These are phyloP conservation scores for Secale cereale DNA, from an alignment of 176 grass and related monocot species.

Conservation along the genomic window DNA sequence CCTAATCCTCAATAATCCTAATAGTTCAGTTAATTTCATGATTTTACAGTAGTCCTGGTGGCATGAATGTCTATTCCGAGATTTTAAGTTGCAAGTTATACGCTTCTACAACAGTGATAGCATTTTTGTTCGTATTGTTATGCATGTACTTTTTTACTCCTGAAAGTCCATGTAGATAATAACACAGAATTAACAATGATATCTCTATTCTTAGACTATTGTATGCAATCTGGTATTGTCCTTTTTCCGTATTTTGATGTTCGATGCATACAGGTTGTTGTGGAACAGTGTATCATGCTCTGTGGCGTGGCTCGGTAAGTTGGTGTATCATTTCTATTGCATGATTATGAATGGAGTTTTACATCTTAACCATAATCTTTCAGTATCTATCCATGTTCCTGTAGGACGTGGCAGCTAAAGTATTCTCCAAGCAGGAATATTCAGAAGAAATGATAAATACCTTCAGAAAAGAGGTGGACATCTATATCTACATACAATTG, in stretches of 20 bases:
- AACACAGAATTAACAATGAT: neutral
- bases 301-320: conserved; percentile 73
- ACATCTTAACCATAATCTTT: neutral
- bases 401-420: conserved; percentile 92
- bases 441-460: conserved; percentile 76
- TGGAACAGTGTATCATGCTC: conserved; percentile 83
- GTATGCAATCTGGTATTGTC: neutral
- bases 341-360: conserved; percentile 15
- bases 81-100: neutral
- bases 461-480: conserved; percentile 86
- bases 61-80: neutral
- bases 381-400: neutral
- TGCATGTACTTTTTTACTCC: neutral
- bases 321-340: conserved; percentile 37
- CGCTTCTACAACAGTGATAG: neutral
- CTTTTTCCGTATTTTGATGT: neutral
- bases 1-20: neutral
- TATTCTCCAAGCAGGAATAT: conserved; percentile 84
- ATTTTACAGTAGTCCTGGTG: conserved; percentile 1
- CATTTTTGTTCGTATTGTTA: neutral
- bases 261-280: conserved; percentile 61
- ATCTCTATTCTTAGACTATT: neutral
- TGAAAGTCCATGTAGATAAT: neutral
- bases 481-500: neutral
- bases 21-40: neutral